Conservation (phyloP, 2,329 filamentous ascomycete species). For the Epichloe hybrida region DNA sequence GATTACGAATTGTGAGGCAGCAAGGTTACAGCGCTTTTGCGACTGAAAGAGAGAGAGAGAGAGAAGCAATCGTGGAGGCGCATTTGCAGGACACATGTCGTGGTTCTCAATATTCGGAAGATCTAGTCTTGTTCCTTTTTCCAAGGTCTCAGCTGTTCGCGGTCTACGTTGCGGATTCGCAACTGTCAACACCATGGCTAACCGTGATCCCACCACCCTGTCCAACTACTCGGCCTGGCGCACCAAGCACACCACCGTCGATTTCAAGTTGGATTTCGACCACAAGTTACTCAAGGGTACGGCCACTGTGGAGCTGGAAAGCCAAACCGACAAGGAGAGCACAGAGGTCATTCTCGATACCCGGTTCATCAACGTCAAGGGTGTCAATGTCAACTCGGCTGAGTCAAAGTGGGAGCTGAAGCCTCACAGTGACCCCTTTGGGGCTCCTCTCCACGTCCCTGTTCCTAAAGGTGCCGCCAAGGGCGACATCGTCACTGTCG, state of each 20-base stretch:
- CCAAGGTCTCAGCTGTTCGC: background rate
- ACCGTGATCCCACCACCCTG: conserved; percentile 74
- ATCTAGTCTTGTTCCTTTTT: conserved; percentile 2
- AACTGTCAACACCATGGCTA: conserved; percentile 19
- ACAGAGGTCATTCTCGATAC: conserved; percentile 77
- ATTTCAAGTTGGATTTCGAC: conserved; percentile 74
- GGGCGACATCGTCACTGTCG: conserved; percentile 38
- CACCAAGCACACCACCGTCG: conserved; percentile 70
- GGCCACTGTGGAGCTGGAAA: conserved; percentile 64
- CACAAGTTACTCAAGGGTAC: conserved; percentile 63
- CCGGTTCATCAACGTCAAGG: conserved; percentile 63
- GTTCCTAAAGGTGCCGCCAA: conserved; percentile 40
- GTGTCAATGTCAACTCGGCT: conserved; percentile 55
- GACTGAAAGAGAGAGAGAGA: background rate
- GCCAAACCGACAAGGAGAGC: conserved; percentile 57
- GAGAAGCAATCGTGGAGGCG: background rate
- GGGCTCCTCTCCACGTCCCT: conserved; percentile 54
- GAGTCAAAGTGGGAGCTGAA: conserved; percentile 55
- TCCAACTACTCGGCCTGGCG: conserved; percentile 85
- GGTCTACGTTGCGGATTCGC: conserved; percentile 11
- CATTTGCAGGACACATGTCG: conserved; percentile 9
- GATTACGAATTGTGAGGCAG: background rate
- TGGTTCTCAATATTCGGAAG: conserved; percentile 9
- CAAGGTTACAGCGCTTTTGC: background rate
- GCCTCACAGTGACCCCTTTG: conserved; percentile 58